A percentile compares a stretch with the other conserved stretches of the same genome.
Conservation (phyloP, 768 basidiomycete species). For the Russula sp. region DNA sequence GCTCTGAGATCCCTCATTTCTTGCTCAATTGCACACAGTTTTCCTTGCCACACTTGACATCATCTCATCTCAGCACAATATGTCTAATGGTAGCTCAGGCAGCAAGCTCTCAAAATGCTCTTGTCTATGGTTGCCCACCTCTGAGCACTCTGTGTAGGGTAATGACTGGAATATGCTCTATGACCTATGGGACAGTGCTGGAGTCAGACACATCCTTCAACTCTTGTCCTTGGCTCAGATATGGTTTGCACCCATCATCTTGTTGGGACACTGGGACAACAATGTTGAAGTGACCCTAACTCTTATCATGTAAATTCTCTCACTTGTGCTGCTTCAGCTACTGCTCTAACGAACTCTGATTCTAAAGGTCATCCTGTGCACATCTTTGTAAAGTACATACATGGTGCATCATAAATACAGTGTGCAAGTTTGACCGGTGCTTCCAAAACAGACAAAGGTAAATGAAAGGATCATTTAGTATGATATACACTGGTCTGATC, state of each 20-base stretch:
- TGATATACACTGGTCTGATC: background rate
- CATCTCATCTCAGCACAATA: slow-evolving; percentile 62
- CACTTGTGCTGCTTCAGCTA: too few relatives aligned
- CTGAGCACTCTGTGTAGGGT: slow-evolving; percentile 37
- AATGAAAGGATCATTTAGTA: background rate
- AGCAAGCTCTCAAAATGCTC: slow-evolving; percentile 69
- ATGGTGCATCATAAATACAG: too few relatives aligned
- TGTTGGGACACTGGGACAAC: slow-evolving; percentile 47
- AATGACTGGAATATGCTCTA: slow-evolving; percentile 66
- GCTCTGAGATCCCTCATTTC: slow-evolving; percentile 53
- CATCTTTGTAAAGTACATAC: too few relatives aligned
- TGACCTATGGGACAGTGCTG: slow-evolving; percentile 64
- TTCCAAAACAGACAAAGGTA: slow-evolving; percentile 18
- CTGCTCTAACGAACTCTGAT: too few relatives aligned
- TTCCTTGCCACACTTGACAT: slow-evolving; percentile 51
- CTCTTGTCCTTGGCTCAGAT: slow-evolving; percentile 72
- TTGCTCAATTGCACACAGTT: slow-evolving; percentile 52
- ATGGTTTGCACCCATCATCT: slow-evolving; percentile 47
- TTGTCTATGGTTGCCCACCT: slow-evolving; percentile 64
- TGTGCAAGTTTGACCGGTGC: slow-evolving; percentile 22
- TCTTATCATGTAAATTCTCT: slow-evolving; percentile 30
- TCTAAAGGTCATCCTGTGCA: too few relatives aligned
- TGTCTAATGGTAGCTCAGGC: slow-evolving; percentile 60
- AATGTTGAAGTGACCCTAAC: slow-evolving; percentile 50
- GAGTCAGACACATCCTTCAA: slow-evolving; percentile 63